phyloP scores from a whole-genome alignment of 2,329 filamentous ascomycete species.

The Pleurostoma richardsiae region DNA sequence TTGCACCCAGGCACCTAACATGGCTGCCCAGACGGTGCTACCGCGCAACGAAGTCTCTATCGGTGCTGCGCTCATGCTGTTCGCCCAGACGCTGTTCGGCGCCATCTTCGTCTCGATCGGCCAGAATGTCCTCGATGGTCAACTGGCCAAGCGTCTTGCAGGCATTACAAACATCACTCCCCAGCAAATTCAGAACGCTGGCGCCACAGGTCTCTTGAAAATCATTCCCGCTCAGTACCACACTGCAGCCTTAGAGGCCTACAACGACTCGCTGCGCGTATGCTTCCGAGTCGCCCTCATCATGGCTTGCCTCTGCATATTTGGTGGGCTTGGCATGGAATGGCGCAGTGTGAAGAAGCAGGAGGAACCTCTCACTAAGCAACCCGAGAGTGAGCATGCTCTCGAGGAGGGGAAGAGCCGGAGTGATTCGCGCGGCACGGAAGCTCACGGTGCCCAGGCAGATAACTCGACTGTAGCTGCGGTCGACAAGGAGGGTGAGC shows the following conservation, averaged over 20 bases:
- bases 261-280: neutral
- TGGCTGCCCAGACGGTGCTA: constrained; percentile 14
- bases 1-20: constrained; percentile 12
- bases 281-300: neutral
- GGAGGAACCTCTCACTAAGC: neutral
- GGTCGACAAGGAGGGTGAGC: too few relatives aligned
- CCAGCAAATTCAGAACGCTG: neutral
- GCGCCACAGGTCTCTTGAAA: neutral
- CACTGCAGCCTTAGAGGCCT: neutral
- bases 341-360: neutral
- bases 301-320: neutral
- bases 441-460: too few relatives aligned
- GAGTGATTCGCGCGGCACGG: neutral
- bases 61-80: constrained; percentile 14
- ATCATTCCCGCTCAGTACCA: neutral
- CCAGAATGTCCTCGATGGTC: constrained; percentile 12
- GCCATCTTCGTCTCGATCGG: constrained; percentile 12
- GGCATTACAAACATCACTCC: neutral
- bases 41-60: constrained; percentile 13
- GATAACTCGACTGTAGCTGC: too few relatives aligned
- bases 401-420: neutral
- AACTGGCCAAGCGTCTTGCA: constrained; percentile 2
- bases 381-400: neutral
- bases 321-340: neutral
- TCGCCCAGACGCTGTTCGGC: constrained; percentile 12